Conservation (phyloP, 768 basidiomycete genomes). For the Clathrus columnatus region DNA sequence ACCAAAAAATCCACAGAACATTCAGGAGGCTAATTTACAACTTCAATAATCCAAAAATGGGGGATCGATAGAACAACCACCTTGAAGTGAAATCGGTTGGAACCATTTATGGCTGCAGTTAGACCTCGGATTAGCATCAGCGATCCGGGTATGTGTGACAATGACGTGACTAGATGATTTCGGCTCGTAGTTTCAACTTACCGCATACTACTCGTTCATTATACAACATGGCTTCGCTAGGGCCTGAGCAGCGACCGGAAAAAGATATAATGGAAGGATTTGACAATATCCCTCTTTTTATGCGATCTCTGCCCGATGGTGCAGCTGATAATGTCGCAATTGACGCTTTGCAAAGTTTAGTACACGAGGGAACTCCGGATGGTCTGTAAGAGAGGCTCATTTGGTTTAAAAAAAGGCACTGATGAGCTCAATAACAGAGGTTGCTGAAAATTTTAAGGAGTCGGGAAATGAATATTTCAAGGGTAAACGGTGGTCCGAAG, state of each 20-base stretch:
- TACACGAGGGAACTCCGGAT: constrained; percentile 86
- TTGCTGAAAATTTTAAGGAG: constrained; percentile 87
- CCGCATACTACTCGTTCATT: background rate
- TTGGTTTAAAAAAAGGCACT: constrained; percentile 4
- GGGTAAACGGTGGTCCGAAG: constrained; percentile 80
- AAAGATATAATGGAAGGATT: constrained; percentile 35
- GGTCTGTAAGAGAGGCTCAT: constrained; percentile 49
- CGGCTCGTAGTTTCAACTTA: background rate
- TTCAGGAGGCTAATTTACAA: constrained; percentile 46
- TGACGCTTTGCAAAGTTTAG: constrained; percentile 77
- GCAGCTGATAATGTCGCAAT: constrained; percentile 51
- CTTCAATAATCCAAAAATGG: background rate
- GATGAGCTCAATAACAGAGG: constrained; percentile 40
- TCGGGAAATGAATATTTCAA: constrained; percentile 94
- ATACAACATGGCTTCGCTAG: background rate
- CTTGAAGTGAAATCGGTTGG: constrained; percentile 53
- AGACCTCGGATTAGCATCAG: constrained; percentile 38
- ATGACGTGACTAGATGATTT: background rate
- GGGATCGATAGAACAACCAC: constrained; percentile 22
- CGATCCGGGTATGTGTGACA: background rate
- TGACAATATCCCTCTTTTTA: constrained; percentile 81
- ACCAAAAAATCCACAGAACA: constrained; percentile 73
- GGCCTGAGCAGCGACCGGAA: constrained; percentile 13
- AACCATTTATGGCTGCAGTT: constrained; percentile 51
- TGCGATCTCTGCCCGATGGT: constrained; percentile 78